A percentile compares a stretch with the other conserved stretches of the same genome.
Conservation (phyloP, 352 stramenopile genomes). For the Phytopythium ostracodes region DNA sequence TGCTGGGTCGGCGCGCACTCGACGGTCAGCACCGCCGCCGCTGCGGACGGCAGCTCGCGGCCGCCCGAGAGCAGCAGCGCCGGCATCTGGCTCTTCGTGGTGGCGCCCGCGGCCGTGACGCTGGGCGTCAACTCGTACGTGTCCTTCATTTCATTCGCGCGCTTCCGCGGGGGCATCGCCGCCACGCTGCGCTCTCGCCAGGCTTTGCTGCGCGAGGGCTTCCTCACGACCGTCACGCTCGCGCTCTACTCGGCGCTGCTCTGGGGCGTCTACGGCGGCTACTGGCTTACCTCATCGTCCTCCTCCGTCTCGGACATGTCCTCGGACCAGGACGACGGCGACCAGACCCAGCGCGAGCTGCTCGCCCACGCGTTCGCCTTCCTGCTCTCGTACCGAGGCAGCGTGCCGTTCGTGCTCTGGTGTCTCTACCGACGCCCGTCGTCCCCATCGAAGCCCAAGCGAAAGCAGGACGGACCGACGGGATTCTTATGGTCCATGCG, state of each 20-base stretch:
- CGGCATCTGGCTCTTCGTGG: constrained; percentile 71
- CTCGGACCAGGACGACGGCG: not conserved
- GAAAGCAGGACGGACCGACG: not conserved
- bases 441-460: not conserved
- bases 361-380: constrained; percentile 62
- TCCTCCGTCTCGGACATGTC: not conserved
- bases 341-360: constrained; percentile 12
- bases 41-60: constrained; percentile 11
- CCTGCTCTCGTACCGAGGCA: constrained; percentile 66
- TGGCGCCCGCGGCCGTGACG: constrained; percentile 41
- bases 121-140: constrained; percentile 66
- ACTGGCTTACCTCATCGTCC: constrained; percentile 42
- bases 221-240: constrained; percentile 64
- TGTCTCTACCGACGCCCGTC: constrained; percentile 54
- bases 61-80: constrained; percentile 11
- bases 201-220: constrained; percentile 60
- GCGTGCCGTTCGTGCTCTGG: constrained; percentile 67
- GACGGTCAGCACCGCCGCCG: constrained; percentile 18
- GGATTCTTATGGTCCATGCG: not conserved
- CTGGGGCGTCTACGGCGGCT: constrained; percentile 61
- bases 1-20: constrained; percentile 64
- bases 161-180: constrained; percentile 57
- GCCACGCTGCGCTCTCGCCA: constrained; percentile 53
- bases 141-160: constrained; percentile 51
- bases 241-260: constrained; percentile 64